Percentiles rank a stretch among this genome's conserved stretches.
Evolutionary conservation across 129 eudicot genomes (phyloP).

Genomic region (Daucus carota): DNA sequence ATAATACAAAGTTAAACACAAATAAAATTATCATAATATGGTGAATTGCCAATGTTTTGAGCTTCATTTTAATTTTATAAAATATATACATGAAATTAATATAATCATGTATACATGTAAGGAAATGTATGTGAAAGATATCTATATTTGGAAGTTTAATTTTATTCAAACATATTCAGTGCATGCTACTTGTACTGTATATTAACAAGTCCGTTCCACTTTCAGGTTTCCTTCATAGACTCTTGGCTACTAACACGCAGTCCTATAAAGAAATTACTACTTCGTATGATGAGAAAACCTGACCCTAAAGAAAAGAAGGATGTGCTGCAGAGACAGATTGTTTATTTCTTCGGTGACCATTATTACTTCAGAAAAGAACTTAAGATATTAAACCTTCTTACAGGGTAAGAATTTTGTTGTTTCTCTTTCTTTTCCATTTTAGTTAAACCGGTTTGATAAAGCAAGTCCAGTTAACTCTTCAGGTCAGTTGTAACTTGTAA

Average conservation of each 20-base stretch:
- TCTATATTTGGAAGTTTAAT: neutral
- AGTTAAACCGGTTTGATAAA: neutral
- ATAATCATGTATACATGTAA: neutral
- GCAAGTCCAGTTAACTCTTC: neutral
- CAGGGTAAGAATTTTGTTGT: conserved; percentile 55
- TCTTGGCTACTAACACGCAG: conserved; percentile 64
- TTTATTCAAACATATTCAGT: neutral
- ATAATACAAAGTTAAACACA: neutral
- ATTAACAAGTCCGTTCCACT: neutral
- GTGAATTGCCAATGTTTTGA: neutral
- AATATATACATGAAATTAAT: neutral
- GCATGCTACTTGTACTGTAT: neutral
- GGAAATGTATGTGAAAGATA: neutral
- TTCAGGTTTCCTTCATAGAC: conserved; percentile 78
- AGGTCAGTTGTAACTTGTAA: neutral
- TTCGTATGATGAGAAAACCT: conserved; percentile 70
- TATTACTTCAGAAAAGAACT: conserved; percentile 92
- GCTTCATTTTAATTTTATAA: neutral
- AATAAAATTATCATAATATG: neutral
- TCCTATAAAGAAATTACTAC: conserved; percentile 60
- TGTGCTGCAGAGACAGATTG: conserved; percentile 52
- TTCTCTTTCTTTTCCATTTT: neutral
- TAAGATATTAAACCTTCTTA: conserved; percentile 76
- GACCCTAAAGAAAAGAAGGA: conserved; percentile 37
- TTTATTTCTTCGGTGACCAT: conserved; percentile 85